Conservation (phyloP, 2,329 filamentous ascomycete species). For the Torrubiellomyces zombiae region DNA sequence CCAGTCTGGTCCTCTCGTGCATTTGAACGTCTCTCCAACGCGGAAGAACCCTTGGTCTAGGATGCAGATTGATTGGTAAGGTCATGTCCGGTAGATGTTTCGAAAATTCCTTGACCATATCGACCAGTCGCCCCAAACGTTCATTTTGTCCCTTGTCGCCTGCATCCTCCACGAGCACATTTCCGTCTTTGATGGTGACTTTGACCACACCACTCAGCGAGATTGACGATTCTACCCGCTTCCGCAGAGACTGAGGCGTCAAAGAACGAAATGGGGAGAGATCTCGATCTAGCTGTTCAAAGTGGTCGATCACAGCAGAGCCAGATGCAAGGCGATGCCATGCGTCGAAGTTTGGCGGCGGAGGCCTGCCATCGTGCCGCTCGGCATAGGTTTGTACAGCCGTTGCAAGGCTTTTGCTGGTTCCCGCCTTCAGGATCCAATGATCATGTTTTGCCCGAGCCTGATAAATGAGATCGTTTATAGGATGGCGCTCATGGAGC, state of each 20-base stretch:
- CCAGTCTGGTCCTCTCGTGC: no score
- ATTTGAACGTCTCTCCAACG: slow-evolving; percentile 41
- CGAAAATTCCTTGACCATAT: slow-evolving; percentile 57
- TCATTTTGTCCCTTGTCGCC: slow-evolving; percentile 14
- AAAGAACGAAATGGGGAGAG: slow-evolving; percentile 65
- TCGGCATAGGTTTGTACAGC: slow-evolving; percentile 33
- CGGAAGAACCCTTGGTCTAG: slow-evolving; percentile 18
- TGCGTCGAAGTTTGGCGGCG: slow-evolving; percentile 66
- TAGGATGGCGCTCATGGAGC: slow-evolving; percentile 23
- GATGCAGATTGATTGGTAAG: slow-evolving; percentile 61
- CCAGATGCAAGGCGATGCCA: slow-evolving; percentile 67
- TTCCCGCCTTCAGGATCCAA: slow-evolving; percentile 29
- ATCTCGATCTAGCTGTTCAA: slow-evolving; percentile 60
- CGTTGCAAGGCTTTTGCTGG: slow-evolving; percentile 28
- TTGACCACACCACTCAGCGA: slow-evolving; percentile 26
- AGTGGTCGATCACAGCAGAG: slow-evolving; percentile 66
- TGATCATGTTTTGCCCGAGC: slow-evolving; percentile 28
- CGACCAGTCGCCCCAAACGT: slow-evolving; percentile 29
- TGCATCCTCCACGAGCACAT: slow-evolving; percentile 27
- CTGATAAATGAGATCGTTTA: slow-evolving; percentile 32
- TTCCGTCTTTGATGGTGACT: slow-evolving; percentile 46
- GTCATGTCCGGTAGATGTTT: slow-evolving; percentile 68
- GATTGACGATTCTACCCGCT: slow-evolving; percentile 28
- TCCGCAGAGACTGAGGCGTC: slow-evolving; percentile 48
- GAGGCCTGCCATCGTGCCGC: slow-evolving; percentile 44